Base-by-base conservation (phyloP, 2,329 filamentous ascomycete genomes). In the Botrytis sinoallii region DNA sequence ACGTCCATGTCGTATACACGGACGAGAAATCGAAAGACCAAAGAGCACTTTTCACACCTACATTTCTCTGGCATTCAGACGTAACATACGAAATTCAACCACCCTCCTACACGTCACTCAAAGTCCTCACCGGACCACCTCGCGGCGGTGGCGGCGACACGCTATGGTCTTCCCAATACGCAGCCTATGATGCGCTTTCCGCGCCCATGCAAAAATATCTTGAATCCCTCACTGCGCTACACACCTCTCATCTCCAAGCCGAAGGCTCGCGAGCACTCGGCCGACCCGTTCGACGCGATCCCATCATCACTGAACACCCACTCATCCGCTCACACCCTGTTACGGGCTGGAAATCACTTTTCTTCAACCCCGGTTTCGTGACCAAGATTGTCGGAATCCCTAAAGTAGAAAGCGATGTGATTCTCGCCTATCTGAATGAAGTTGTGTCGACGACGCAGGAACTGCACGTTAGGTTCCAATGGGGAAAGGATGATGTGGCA, bases 381-480 rank as follows among this genome's bases (percentile, higher is more conserved):
- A 88, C 84, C 14, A 85, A 85, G 75, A 89, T 89, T 67, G 84
- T 88, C n/a, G 88, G 88, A 3, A 83, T 89, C 3, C 87, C 88
- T 4, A 88, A 88, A 76, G 84, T 84, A 0, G 88, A 89, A 80
- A 85, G 83, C 48, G 86, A 88, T 75, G 81, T 84, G 60, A 87
- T 88, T 75, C 84, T 89, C 74, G 78, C 80, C 4, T 84, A 85
- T 65, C 82, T 90, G 48, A 88, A 87, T 48, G 86, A 88, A 77
- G 82, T 89, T 38, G 84, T 89, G 10, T 81, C 85, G 4, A 87
- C 86, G 2, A 88, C 85, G 10, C 90, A 91, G 60, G 92, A 94
- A 81, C 85, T 91, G 74, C 91, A 93, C 77, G 90, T 88, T 9
- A 86, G 91, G 29, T 89, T 91, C 78, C 85, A 87, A 76, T 92